These are phyloP conservation scores for Lactarius psammicola DNA, from an alignment of 768 basidiomycete species.

Conservation along the genomic window DNA sequence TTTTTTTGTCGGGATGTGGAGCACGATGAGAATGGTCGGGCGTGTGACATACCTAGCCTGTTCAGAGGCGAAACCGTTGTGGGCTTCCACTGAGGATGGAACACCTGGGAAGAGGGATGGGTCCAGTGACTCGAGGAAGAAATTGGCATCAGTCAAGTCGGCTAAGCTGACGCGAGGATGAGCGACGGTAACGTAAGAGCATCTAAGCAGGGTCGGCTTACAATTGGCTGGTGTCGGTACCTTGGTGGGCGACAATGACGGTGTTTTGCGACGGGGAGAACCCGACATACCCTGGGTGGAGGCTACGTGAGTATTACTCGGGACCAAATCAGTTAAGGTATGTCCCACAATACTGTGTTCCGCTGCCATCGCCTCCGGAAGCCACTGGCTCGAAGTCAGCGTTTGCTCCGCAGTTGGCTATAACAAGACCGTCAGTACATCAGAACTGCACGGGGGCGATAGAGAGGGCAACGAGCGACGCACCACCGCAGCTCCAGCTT, in stretches of 20 bases:
- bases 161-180: constrained; percentile 33
- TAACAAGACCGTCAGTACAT: neutral
- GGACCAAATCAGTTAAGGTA: neutral
- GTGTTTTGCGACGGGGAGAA: constrained; percentile 42
- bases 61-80: constrained; percentile 46
- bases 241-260: constrained; percentile 42
- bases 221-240: constrained; percentile 38
- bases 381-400: constrained; percentile 48
- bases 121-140: constrained; percentile 39
- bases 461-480: neutral
- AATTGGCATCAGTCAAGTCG: constrained; percentile 44
- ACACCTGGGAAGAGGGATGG: constrained; percentile 52
- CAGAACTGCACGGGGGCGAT: too few species aligned
- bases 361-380: constrained; percentile 47
- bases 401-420: constrained; percentile 49
- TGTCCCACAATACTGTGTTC: constrained; percentile 43
- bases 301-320: neutral
- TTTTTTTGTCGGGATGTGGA: neutral
- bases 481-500: constrained; percentile 36
- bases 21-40: neutral
- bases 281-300: constrained; percentile 52
- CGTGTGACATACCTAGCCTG: constrained; percentile 44
- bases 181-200: neutral
- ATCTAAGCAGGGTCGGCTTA: constrained; percentile 21
- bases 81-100: constrained; percentile 41